Evolutionary conservation across 106 monocot genomes (phyloP), one percentile per base, ranked within the genome.

Genomic region (Ottelia alismoides): DNA sequence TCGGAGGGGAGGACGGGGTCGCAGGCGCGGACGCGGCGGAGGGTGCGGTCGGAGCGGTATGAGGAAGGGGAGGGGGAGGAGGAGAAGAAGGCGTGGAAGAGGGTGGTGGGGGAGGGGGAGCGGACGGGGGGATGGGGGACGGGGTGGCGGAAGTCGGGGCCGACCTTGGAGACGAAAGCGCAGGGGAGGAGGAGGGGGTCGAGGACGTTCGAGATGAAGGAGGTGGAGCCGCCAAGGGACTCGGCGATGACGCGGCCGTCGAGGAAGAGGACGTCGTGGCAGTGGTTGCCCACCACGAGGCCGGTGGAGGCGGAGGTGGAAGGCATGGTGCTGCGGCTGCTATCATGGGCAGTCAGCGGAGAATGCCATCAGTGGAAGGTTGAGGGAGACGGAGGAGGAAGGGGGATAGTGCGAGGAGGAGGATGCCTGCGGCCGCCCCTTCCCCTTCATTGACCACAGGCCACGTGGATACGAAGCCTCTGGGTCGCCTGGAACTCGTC

Each of bases 201-300:
- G 71, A 96, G 65, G 29, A 88, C 78, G 73, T 89, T 96, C 62
- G 84, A 78, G 61, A 89, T 57, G 69, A 96, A 96, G 53, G 94
- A 66, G 25, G 66, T 78, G 22, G 94, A 84, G 25, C 88, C 94
- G 30, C 94, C 94, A 50, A 89, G 94, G 47, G 66, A 58, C 53
- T 79, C 60, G 2, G 60, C 70, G 23, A 82, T n/a, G 46, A 70
- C 24, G 10, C 23, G 29, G 56, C 74, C 84, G 61, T 76, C 84
- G 27, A 70, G 73, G 58, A 73, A 76, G 66, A 85, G 67, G 47
- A 89, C 81, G 65, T 96, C 94, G 75, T 96, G 94, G 78, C 84
- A 88, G 76, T 84, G 85, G 72, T 71, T 88, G 0, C 94, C 94
- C 21, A 85, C 81, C 46, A 96, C 78, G 5, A 96, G 55, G 31